Evolutionary conservation across 495 filamentous ascomycete species (phyloP).

Genomic region (Neurospora sp.): DNA sequence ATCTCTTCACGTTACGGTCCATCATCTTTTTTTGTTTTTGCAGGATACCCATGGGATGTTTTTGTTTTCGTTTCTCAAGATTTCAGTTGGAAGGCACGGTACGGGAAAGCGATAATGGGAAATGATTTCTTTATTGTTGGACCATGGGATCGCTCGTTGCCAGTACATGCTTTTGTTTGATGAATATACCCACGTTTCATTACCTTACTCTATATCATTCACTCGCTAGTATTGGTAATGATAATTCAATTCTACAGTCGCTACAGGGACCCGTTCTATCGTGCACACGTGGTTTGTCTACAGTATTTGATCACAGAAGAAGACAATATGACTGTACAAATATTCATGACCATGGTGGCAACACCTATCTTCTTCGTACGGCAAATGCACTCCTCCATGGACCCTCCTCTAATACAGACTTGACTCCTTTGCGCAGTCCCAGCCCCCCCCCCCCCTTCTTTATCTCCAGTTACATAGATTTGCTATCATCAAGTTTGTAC

Average conservation of each 20-base stretch:
- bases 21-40: not conserved
- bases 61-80: not conserved
- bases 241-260: not conserved
- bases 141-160: not conserved
- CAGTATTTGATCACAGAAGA: not conserved
- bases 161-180: not conserved
- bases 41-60: not conserved
- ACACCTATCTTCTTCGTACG: not conserved
- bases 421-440: no score
- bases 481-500: not conserved
- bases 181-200: not conserved
- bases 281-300: not conserved
- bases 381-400: not conserved
- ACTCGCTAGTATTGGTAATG: not conserved
- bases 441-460: no score
- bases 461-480: no score
- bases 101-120: not conserved
- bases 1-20: not conserved
- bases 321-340: fast-evolving
- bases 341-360: not conserved
- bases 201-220: not conserved
- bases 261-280: not conserved
- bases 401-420: not conserved
- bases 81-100: not conserved
- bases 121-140: not conserved